Evolutionary conservation across 2,329 filamentous ascomycete species (phyloP), one percentile per base, ranked within the genome.

Genomic region (Aspergillus pseudonomiae): DNA sequence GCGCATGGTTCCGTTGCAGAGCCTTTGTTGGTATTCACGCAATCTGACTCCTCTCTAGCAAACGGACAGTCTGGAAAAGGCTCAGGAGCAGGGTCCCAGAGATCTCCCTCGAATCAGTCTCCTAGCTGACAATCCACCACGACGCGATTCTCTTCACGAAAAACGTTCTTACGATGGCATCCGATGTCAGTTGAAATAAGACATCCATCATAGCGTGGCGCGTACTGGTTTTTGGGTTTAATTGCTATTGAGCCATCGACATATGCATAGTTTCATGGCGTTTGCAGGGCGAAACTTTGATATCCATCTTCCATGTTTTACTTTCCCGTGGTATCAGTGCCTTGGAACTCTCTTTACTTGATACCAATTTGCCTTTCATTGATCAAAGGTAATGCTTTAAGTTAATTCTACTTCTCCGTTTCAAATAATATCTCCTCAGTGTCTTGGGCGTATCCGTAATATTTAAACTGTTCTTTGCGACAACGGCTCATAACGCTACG

Each of bases 221-320:
- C 24, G 52, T 39, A 9, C 32, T 39, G 32, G 6, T 24, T 26
- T 24, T 26, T 32, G 14, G 12, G 7, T 55, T 39, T 39, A 4
- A 36, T 39, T 39, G 52, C 34, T 14, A 24, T 11, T 39, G 52
- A 39, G 34, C 32, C 32, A 21, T 41, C 21, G 34, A 10, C 21
- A 24, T 39, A 39, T 7, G 32, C 32, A 26, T 55, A 28, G 10
- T 41, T 24, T 39, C 26, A 36, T 16, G 52, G 52, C 30, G 52
- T 55, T 55, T 26, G 34, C 9, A 55, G 34, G 52, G 32, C 30
- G 12, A 55, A 55, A 55, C n/a, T 55, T 36, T 55, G 52, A 55
- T 55, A 55, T 55, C 52, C 52, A 39, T n/a, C 48, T 30, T 32
- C 48, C 3, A 32, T n/a, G 11, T 52, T 21, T 32, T 34, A 19